A percentile compares a stretch with the other conserved stretches of the same genome.
These are phyloP conservation scores for Lyophyllum shimeji DNA, from an alignment of 768 basidiomycete genomes.

Conservation along the genomic window DNA sequence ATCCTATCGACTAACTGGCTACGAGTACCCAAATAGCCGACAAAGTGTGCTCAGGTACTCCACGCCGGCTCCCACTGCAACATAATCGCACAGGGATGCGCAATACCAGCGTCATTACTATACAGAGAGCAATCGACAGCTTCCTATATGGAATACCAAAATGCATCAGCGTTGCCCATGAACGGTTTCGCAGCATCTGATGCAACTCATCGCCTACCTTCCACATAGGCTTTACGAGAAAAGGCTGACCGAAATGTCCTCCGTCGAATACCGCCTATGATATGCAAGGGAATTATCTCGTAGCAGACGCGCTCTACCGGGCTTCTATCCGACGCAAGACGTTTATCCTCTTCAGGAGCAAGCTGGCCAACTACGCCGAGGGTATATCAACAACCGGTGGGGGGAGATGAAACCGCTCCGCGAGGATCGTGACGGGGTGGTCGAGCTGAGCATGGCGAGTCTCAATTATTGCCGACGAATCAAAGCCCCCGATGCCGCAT, in stretches of 20 bases:
- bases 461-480: neutral
- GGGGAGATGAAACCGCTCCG: neutral
- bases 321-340: neutral
- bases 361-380: neutral
- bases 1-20: too few relatives aligned
- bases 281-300: neutral
- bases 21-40: too few relatives aligned
- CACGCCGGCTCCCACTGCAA: too few relatives aligned
- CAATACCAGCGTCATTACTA: constrained; percentile 4
- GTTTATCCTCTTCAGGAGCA: neutral
- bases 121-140: constrained; percentile 9
- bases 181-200: constrained; percentile 3
- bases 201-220: constrained; percentile 12
- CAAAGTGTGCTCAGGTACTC: too few relatives aligned
- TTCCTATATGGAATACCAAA: too few relatives aligned
- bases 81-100: too few relatives aligned
- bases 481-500: too few relatives aligned
- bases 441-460: neutral
- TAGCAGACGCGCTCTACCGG: neutral
- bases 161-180: constrained; percentile 8
- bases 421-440: neutral
- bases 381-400: neutral
- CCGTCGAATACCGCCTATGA: neutral
- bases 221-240: constrained; percentile 9
- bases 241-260: constrained; percentile 2